Evolutionary conservation across 1,139 yeast species (phyloP).

Genomic region (Suhomyces chickasaworum): DNA sequence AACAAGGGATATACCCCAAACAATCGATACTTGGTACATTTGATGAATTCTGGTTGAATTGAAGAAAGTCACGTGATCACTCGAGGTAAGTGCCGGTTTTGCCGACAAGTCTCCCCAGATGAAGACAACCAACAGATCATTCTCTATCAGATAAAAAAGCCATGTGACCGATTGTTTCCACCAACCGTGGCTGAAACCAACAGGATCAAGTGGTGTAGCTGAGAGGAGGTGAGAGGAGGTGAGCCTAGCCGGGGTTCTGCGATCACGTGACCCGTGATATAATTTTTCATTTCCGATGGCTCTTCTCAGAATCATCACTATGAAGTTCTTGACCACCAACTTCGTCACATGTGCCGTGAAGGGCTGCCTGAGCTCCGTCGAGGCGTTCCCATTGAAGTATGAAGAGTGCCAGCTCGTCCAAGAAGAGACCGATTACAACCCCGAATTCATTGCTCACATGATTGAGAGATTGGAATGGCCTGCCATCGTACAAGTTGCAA

Average conservation of each 20-base stretch:
- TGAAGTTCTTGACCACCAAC: conserved; percentile 94
- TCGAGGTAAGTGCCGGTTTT: too few relatives aligned
- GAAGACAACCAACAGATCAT: too few relatives aligned
- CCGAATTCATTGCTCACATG: conserved; percentile 76
- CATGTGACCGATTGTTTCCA: too few relatives aligned
- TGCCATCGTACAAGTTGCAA: conserved; percentile 76
- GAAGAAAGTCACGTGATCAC: neutral
- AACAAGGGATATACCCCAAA: too few relatives aligned
- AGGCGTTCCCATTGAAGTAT: conserved; percentile 79
- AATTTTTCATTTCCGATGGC: conserved; percentile 7
- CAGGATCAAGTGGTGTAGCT: too few relatives aligned
- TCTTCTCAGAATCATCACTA: conserved; percentile 23
- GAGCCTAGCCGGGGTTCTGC: too few relatives aligned
- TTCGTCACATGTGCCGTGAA: conserved; percentile 93
- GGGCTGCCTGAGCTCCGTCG: conserved; percentile 70
- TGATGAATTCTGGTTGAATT: neutral
- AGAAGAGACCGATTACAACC: conserved; percentile 80
- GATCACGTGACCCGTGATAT: conserved; percentile 9
- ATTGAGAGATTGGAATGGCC: conserved; percentile 86
- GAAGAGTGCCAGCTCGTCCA: conserved; percentile 72
- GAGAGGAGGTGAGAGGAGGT: too few relatives aligned
- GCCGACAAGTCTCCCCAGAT: too few relatives aligned
- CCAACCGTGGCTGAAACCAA: too few relatives aligned
- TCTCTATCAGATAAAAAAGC: too few relatives aligned
- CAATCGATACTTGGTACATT: too few relatives aligned